Evolutionary conservation across 2,329 filamentous ascomycete species (phyloP).

Genomic region (Fusarium goolgardi): DNA sequence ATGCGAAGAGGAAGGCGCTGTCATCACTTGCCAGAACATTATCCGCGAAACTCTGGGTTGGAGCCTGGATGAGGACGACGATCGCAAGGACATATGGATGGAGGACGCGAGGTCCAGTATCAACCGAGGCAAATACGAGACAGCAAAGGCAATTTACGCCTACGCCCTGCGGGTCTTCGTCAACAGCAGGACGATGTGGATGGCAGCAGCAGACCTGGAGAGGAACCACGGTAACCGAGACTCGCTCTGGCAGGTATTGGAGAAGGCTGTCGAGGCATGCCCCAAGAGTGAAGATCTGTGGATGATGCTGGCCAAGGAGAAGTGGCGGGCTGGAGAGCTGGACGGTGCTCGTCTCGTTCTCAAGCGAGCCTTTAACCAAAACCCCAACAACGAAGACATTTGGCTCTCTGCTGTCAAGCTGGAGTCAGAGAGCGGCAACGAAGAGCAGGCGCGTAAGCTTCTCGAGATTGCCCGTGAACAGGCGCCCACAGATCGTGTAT

Average conservation of each 20-base stretch:
- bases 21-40: slow-evolving; percentile 88
- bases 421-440: slow-evolving; percentile 88
- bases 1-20: slow-evolving; percentile 91
- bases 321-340: slow-evolving; percentile 88
- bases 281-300: slow-evolving; percentile 91
- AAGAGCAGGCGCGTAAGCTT: slow-evolving; percentile 83
- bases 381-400: slow-evolving; percentile 97
- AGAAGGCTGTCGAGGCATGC: slow-evolving; percentile 93
- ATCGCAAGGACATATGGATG: slow-evolving; percentile 95
- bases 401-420: slow-evolving; percentile 97
- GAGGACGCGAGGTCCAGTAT: slow-evolving; percentile 90
- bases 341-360: slow-evolving; percentile 88
- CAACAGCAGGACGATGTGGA: slow-evolving; percentile 88
- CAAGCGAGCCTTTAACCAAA: slow-evolving; percentile 90
- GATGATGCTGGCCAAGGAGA: slow-evolving; percentile 96
- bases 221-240: slow-evolving; percentile 88
- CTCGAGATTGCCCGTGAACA: slow-evolving; percentile 85
- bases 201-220: slow-evolving; percentile 90
- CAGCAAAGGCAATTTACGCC: slow-evolving; percentile 91
- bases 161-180: slow-evolving; percentile 91
- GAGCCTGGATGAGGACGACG: slow-evolving; percentile 94
- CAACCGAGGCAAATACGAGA: slow-evolving; percentile 84
- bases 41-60: slow-evolving; percentile 93
- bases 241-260: slow-evolving; percentile 83
- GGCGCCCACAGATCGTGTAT: slow-evolving; percentile 94